These are phyloP conservation scores for Aspergillus brunneoviolaceus DNA, from an alignment of 2,329 filamentous ascomycete genomes.

Conservation along the genomic window DNA sequence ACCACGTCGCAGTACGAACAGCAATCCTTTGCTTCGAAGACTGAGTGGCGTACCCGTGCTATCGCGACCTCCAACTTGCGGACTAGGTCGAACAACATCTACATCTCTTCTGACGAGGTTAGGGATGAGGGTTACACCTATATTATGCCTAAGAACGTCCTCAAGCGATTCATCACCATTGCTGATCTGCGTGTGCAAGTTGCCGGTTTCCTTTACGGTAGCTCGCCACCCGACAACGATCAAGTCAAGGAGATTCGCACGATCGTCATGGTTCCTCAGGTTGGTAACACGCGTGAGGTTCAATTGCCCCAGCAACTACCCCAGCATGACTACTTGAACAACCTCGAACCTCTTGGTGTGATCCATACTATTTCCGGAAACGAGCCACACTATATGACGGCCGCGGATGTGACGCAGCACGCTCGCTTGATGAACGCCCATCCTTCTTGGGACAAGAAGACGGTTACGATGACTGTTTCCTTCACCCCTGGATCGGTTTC, in stretches of 20 bases:
- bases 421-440: constrained; percentile 85
- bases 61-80: constrained; percentile 95
- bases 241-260: constrained; percentile 96
- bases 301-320: constrained; percentile 87
- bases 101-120: constrained; percentile 93
- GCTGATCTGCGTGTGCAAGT: constrained; percentile 95
- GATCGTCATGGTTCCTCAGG: constrained; percentile 96
- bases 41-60: constrained; percentile 94
- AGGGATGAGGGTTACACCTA: constrained; percentile 90
- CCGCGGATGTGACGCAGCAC: constrained; percentile 91
- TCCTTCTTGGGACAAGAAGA: constrained; percentile 79
- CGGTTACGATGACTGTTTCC: constrained; percentile 89
- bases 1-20: constrained; percentile 98
- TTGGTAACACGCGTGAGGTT: constrained; percentile 87
- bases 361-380: constrained; percentile 96
- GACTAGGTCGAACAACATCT: constrained; percentile 95
- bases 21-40: constrained; percentile 97
- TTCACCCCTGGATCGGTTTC: constrained; percentile 97
- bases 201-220: constrained; percentile 91
- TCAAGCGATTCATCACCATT: constrained; percentile 98
- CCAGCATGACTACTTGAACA: constrained; percentile 83
- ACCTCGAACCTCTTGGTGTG: constrained; percentile 85
- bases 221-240: constrained; percentile 88
- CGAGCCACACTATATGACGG: constrained; percentile 94
- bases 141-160: constrained; percentile 97